Percentiles rank a stretch among this genome's conserved stretches.
Conservation (phyloP, 176 grass and related monocot species). For the Hyparrhenia diplandra region DNA sequence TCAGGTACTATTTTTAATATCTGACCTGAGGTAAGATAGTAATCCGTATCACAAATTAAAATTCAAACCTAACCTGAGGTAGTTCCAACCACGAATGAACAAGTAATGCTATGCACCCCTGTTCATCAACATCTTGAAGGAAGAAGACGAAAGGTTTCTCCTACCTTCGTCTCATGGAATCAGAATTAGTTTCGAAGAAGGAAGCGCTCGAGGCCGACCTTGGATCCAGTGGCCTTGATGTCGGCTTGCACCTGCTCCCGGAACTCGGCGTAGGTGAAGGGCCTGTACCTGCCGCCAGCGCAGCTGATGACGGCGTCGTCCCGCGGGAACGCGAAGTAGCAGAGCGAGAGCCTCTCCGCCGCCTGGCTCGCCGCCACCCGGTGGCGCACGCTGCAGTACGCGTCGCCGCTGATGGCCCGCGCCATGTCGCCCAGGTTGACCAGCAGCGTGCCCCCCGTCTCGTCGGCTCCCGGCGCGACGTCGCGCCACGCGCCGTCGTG, state of each 20-base stretch:
- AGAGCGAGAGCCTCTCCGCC: constrained; percentile 51
- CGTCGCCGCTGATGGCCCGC: constrained; percentile 56
- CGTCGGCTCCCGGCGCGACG: constrained; percentile 18
- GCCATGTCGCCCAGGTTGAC: constrained; percentile 80
- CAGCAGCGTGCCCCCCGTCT: constrained; percentile 29
- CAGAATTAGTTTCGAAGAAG: not conserved
- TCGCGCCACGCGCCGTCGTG: constrained; percentile 35
- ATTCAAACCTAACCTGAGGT: too few species aligned
- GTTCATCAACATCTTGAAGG: too few species aligned
- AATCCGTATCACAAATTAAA: too few species aligned
- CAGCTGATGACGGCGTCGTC: constrained; percentile 36
- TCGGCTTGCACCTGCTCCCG: constrained; percentile 65
- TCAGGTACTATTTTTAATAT: not conserved
- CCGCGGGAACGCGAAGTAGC: constrained; percentile 73
- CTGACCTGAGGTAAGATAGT: too few species aligned
- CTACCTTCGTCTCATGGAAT: too few species aligned
- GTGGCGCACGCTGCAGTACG: constrained; percentile 55
- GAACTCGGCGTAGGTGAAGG: constrained; percentile 63
- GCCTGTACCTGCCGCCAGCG: constrained; percentile 28
- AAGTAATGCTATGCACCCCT: too few species aligned
- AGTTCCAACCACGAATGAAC: too few species aligned
- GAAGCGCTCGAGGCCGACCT: constrained; percentile 64
- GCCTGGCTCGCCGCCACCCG: constrained; percentile 49
- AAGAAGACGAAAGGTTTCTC: too few species aligned
- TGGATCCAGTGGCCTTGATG: constrained; percentile 54